Evolutionary conservation across 257 asterid genomes (phyloP), one percentile per base, ranked within the genome.

Genomic region (Catharanthus roseus): DNA sequence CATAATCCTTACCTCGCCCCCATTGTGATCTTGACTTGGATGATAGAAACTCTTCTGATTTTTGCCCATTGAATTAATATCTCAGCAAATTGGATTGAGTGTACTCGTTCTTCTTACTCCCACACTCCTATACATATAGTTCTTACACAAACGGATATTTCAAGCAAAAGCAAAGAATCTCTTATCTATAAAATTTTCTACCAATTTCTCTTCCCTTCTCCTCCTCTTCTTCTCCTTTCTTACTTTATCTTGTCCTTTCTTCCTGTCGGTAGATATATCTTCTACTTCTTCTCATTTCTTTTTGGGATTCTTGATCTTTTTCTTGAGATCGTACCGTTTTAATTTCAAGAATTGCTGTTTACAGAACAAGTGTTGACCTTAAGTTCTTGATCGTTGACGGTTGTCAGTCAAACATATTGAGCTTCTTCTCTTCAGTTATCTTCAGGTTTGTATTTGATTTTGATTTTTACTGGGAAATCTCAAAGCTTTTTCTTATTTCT

Each of bases 401-500:
- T 63, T 54, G 31, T n/a, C n/a, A n/a, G n/a, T 49, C 8, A 16
- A 45, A 47, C 71, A 45, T 74, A 71, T 16, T 3, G 71, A 47
- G 73, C 67, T 71, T 64, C 38, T 74, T 62, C 26, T 74, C 54
- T 28, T 67, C n/a, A 16, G 63, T 34, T 18, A 38, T 28, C 74
- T 77, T 75, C 85, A 83, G 87, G 92, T 83, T 23, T 63, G 83
- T 19, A 45, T 62, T 38, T 26, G 28, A 45, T 62, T 38, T 26
- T 49, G 64, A 64, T 54, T 39, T 64, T 9, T 15, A 34, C 31
- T 18, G 26, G 8, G 15, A 34, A 33, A 61, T 10, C 8, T 9
- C 9, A 10, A 33, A 34, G 21, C 67, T 62, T 58, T 33, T 3
- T 16, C 13, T 60, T 60, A 34, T 24, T 61, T 61, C 29, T 7